Evolutionary conservation across 805 yeast species (phyloP), one percentile per base, ranked within the genome.

Genomic region (Tetrapisispora nanseiensis): DNA sequence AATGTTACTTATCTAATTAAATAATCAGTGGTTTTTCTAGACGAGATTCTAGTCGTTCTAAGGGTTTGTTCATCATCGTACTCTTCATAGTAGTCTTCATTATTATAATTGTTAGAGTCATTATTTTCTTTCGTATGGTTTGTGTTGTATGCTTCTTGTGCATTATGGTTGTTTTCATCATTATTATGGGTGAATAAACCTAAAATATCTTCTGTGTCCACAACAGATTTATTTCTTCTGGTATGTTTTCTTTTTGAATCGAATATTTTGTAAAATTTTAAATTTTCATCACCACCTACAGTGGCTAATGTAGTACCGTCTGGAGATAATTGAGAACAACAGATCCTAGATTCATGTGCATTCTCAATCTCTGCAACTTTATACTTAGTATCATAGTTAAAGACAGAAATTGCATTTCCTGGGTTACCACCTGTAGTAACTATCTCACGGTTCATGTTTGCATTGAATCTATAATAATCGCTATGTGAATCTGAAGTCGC

Each of bases 391-490:
- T 95, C 95, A 59, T 85, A 87, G 44, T 86, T 78, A 73, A 87
- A 90, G 30, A 90, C 69, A 10, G 86, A 73, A 24, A 92, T 76
- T 49, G 83, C 77, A 56, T 92, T 90, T 42, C 81, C 77, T 13
- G 98, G 97, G 59, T 76, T 84, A 2, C 97, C 98, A 56, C 92
- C 95, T 6, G 97, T 82, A 8, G 95, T 90, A 1, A 83, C 95
- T 37, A 92, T 78, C 63, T 92, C 98, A 54, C 57, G 50, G 39
- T 57, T 54, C 51, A 55, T 50, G 6, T 37, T 38, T 10, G 16
- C 16, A 24, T 24, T 35, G 10, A 24, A 23, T 35, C 26, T 23
- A 18, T 24, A 35, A 35, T 10, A 16, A 26, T 35, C 38, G 16
- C 47, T 44, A 26, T 69, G 59, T 46, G 55, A 52, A 20, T 40